These are phyloP conservation scores for Metschnikowia dekortorum DNA, from an alignment of 805 yeast species.

Conservation along the genomic window DNA sequence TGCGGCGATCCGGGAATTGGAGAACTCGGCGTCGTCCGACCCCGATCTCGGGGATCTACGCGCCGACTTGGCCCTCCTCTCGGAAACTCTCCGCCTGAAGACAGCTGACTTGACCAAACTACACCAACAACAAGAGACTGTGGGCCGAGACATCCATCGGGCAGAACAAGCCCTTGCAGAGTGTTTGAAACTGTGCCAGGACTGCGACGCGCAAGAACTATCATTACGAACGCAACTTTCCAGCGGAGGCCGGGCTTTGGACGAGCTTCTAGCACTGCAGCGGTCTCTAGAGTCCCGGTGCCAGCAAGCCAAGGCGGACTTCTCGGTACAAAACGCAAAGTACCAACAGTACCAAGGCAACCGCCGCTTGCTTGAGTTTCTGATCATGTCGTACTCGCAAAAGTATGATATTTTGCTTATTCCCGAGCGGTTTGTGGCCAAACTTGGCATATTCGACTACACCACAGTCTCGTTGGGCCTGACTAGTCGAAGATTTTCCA, in stretches of 20 bases:
- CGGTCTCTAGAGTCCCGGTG: neutral
- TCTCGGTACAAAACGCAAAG: conserved; percentile 12
- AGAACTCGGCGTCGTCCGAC: neutral
- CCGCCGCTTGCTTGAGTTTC: conserved; percentile 45
- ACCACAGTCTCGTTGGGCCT: neutral
- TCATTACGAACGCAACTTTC: neutral
- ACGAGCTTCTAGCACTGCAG: neutral
- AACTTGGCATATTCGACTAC: neutral
- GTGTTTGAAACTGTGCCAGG: neutral
- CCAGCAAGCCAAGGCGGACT: neutral
- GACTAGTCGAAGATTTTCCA: neutral
- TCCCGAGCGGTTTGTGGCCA: neutral
- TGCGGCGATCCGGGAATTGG: neutral
- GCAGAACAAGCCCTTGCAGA: neutral
- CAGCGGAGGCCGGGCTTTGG: neutral
- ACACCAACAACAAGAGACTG: neutral
- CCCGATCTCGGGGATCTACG: neutral
- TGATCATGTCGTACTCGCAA: conserved; percentile 29
- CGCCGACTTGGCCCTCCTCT: neutral
- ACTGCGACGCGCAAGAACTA: neutral
- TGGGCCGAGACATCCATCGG: neutral
- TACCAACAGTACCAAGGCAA: conserved; percentile 32
- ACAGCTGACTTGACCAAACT: neutral
- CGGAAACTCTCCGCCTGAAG: neutral
- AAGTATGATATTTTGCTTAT: neutral